Base-by-base conservation (phyloP, 352 stramenopile species). In the Phytophthora quininea region DNA sequence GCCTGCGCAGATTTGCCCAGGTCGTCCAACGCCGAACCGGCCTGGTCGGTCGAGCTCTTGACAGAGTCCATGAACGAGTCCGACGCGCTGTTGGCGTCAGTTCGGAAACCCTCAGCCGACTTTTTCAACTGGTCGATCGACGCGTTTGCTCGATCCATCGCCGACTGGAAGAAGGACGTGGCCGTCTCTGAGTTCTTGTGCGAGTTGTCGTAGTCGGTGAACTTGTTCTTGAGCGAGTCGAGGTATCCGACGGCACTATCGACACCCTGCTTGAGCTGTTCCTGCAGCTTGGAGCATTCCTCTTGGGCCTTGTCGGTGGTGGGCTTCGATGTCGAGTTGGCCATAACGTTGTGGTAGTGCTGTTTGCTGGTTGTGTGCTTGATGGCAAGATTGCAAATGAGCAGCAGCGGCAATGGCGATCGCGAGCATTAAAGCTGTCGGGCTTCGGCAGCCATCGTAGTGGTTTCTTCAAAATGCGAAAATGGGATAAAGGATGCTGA, bases 151-250 rank as follows among this genome's bases (percentile, higher is more conserved):
- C 42, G 37, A 48, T 82, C 77, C 56, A 82, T 78, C 19, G 69
- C 73, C 29, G 58, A 15, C 45, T 81, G 60, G 47, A 85, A 76
- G 55, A 71, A 82, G 27, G 72, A 65, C 40, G 73, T 71, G 48
- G 73, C 54, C 30, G 71, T 73, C 33, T 82, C 73, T 15, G 72
- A 71, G 0, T 70, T 68, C 24, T 74, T 70, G 73, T 86, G 54
- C 29, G 75, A 63, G n/a, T 59, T 69, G 54, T 87, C 75, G 51
- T 82, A 82, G 55, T 78, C 67, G 30, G 59, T 40, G 33, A 84
- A 68, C 57, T 79, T 80, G 56, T 35, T 62, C 63, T 76, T 79
- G 54, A 85, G 71, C 27, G 67, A 77, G 47, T 74, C 59, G 15
- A 79, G 58, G 62, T 84, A 84, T 37, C 46, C 62, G 0, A 68